Evolutionary conservation across 768 basidiomycete species (phyloP).

Genomic region (Russula brevipes): DNA sequence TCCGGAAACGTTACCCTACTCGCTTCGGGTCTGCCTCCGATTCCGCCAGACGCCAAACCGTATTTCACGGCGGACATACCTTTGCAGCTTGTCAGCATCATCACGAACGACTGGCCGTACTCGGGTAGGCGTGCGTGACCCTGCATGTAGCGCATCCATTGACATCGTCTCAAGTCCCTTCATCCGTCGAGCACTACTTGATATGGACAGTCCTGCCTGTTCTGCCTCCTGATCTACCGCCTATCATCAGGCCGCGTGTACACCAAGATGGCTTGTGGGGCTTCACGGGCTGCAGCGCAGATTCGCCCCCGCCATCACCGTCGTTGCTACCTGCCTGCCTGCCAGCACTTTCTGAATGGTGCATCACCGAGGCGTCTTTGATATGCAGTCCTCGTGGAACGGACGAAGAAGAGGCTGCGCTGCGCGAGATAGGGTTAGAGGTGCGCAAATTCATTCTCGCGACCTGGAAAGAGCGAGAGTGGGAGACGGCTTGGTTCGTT

Average conservation of each 20-base stretch:
- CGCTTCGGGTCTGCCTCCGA: conserved; percentile 29
- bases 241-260: conserved; percentile 50
- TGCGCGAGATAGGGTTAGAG: conserved; percentile 49
- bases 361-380: conserved; percentile 56
- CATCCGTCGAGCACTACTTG: conserved; percentile 66
- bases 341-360: conserved; percentile 66
- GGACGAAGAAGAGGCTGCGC: conserved; percentile 47
- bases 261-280: conserved; percentile 78
- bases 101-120: conserved; percentile 87
- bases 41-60: conserved; percentile 38
- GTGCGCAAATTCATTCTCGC: conserved; percentile 58
- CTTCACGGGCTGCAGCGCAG: conserved; percentile 54
- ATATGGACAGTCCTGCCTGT: conserved; percentile 77
- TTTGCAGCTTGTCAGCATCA: conserved; percentile 56
- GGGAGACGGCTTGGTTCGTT: conserved; percentile 92
- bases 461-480: conserved; percentile 65
- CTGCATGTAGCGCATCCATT: not conserved
- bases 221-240: conserved; percentile 52
- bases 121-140: conserved; percentile 45
- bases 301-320: conserved; percentile 52
- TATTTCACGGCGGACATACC: conserved; percentile 68
- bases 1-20: not conserved
- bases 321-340: conserved; percentile 53
- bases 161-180: conserved; percentile 44
- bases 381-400: conserved; percentile 48